Evolutionary conservation across 495 filamentous ascomycete species (phyloP).

Genomic region (Cairneyella variabilis): DNA sequence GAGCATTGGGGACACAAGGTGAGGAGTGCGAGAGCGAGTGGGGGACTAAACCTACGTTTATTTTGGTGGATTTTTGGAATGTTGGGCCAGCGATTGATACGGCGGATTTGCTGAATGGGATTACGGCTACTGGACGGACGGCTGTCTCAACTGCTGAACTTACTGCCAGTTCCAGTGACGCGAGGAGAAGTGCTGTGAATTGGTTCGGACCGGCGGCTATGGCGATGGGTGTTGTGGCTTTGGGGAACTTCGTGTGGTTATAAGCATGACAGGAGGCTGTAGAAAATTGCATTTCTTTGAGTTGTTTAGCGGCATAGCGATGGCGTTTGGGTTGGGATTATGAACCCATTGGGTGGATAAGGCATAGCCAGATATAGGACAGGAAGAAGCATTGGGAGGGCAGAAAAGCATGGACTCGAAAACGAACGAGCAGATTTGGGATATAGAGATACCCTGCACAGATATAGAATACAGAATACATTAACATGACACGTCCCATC

Average conservation of each 20-base stretch:
- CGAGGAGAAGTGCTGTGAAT: not conserved
- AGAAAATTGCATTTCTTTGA: no score
- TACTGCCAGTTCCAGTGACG: slow-evolving; percentile 8
- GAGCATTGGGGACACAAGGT: slow-evolving; percentile 57
- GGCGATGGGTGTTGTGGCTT: slow-evolving; percentile 16
- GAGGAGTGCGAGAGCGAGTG: slow-evolving; percentile 49
- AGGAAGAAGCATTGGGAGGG: no score
- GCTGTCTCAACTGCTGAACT: slow-evolving; percentile 17
- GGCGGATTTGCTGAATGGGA: slow-evolving; percentile 56
- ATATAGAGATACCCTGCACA: no score
- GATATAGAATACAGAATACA: no score
- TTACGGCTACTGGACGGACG: slow-evolving; percentile 36
- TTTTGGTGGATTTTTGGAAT: slow-evolving; percentile 68
- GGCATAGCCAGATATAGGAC: no score
- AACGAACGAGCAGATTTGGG: no score
- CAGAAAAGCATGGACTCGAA: no score
- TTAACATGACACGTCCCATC: no score
- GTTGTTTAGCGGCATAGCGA: no score
- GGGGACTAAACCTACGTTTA: slow-evolving; percentile 51
- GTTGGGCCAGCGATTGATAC: slow-evolving; percentile 54
- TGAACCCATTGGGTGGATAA: no score
- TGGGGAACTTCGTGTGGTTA: slow-evolving; percentile 21
- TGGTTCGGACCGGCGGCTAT: not conserved
- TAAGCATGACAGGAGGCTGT: no score
- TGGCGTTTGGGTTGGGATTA: no score